Evolutionary conservation across 2,329 filamentous ascomycete genomes (phyloP).

Genomic region (Microdochium paspali): DNA sequence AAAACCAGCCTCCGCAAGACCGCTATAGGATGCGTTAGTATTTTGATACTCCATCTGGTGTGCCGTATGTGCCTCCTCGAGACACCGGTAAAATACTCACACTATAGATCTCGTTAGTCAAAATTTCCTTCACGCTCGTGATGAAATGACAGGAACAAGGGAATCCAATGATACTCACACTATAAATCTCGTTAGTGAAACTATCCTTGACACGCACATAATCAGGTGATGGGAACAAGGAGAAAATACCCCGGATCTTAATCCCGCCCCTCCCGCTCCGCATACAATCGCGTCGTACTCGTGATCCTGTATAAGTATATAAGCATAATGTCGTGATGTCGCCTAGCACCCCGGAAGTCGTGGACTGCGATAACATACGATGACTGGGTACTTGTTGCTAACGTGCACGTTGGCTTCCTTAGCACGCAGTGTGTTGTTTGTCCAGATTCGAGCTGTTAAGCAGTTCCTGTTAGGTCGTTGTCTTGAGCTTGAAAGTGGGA

Average conservation of each 20-base stretch:
- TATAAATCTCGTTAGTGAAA: no score
- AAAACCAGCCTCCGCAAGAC: constrained; percentile 80
- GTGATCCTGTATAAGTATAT: constrained; percentile 58
- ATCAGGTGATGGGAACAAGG: no score
- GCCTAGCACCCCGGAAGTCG: constrained; percentile 13
- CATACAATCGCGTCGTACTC: constrained; percentile 98
- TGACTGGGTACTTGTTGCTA: constrained; percentile 85
- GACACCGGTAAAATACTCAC: no score
- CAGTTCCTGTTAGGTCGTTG: constrained; percentile 7
- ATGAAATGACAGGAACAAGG: no score
- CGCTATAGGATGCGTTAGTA: constrained; percentile 17
- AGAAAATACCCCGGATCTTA: constrained; percentile 61
- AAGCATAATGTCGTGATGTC: constrained; percentile 6
- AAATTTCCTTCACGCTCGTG: no score
- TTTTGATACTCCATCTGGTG: no score
- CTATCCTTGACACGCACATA: no score
- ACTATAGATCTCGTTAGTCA: no score
- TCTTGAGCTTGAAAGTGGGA: neutral
- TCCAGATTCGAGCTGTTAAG: constrained; percentile 67
- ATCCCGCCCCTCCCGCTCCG: constrained; percentile 71
- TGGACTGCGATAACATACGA: constrained; percentile 48
- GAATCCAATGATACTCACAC: no score
- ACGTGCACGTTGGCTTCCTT: constrained; percentile 87
- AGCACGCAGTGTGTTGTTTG: constrained; percentile 76
- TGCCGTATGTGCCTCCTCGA: no score